These are phyloP conservation scores for Pisolithus tinctorius DNA, from an alignment of 768 basidiomycete species.

Conservation along the genomic window DNA sequence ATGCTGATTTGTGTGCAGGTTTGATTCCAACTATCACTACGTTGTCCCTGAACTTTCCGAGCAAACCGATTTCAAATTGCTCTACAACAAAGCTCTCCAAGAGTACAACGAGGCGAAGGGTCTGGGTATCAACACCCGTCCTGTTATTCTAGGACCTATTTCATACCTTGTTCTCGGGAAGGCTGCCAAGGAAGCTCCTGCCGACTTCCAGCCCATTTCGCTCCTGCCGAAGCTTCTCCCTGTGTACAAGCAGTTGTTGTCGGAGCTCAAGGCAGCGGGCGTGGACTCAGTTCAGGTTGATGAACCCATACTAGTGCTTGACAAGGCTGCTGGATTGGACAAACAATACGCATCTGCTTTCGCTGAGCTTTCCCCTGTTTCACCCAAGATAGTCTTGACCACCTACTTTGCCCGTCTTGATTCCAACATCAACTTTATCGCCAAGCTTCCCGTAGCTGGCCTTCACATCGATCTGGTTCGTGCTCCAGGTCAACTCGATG, in stretches of 20 bases:
- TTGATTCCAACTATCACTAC: slow-evolving; percentile 98
- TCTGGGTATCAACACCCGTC: slow-evolving; percentile 84
- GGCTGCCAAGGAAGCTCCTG: slow-evolving; percentile 73
- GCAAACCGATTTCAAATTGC: slow-evolving; percentile 86
- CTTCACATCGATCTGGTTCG: slow-evolving; percentile 97
- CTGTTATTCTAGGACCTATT: slow-evolving; percentile 92
- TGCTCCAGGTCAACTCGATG: slow-evolving; percentile 83
- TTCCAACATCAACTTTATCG: slow-evolving; percentile 79
- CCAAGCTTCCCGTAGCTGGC: slow-evolving; percentile 88
- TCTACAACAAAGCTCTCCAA: slow-evolving; percentile 90
- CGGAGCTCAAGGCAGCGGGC: slow-evolving; percentile 88
- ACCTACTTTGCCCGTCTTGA: slow-evolving; percentile 98
- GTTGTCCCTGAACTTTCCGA: slow-evolving; percentile 96
- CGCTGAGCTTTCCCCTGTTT: slow-evolving; percentile 68
- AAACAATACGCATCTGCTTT: slow-evolving; percentile 79
- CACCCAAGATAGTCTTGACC: slow-evolving; percentile 89
- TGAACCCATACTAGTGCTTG: slow-evolving; percentile 93
- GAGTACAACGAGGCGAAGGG: slow-evolving; percentile 94
- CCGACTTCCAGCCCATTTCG: slow-evolving; percentile 86
- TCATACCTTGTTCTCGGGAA: slow-evolving; percentile 95
- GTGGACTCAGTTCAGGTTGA: slow-evolving; percentile 95
- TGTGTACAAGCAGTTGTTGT: slow-evolving; percentile 84
- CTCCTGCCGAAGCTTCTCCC: slow-evolving; percentile 86
- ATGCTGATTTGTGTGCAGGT: slow-evolving; percentile 44
- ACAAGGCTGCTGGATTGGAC: slow-evolving; percentile 69